Conservation (phyloP, 2,329 filamentous ascomycete species). For the Elsinoe perseae region DNA sequence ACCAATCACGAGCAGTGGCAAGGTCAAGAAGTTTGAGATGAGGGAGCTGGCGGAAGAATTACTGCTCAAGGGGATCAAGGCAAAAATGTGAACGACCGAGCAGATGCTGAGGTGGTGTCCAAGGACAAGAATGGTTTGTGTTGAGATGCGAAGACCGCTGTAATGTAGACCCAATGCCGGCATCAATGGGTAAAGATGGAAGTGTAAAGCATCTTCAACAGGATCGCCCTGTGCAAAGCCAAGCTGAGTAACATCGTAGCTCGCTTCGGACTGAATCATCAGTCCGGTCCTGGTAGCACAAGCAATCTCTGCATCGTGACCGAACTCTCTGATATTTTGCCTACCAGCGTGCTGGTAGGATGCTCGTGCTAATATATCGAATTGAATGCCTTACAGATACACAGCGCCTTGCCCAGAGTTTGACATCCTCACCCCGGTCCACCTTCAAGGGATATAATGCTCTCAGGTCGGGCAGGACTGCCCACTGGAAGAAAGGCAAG, state of each 20-base stretch:
- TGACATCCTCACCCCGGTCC: too few relatives aligned
- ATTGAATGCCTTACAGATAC: constrained; percentile 21
- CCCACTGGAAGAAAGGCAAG: too few relatives aligned
- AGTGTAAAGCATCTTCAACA: constrained; percentile 21
- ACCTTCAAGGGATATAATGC: too few relatives aligned
- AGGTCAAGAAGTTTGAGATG: constrained; percentile 39
- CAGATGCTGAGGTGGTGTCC: too few relatives aligned
- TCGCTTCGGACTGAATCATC: constrained; percentile 42
- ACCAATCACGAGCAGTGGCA: constrained; percentile 39
- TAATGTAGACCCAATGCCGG: constrained; percentile 39
- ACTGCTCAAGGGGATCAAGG: neutral
- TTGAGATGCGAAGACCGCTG: too few relatives aligned
- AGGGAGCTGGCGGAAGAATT: constrained; percentile 19
- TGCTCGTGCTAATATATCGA: constrained; percentile 25
- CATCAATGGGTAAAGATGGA: constrained; percentile 41
- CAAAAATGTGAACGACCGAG: neutral
- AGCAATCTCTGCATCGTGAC: constrained; percentile 47
- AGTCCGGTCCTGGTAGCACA: constrained; percentile 51
- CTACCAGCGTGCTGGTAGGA: constrained; percentile 34
- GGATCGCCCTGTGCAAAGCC: constrained; percentile 21
- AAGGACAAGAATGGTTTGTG: too few relatives aligned
- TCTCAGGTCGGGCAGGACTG: too few relatives aligned
- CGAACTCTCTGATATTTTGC: constrained; percentile 35
- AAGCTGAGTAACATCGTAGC: constrained; percentile 20
- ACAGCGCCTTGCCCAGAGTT: too few relatives aligned